Percentiles rank a stretch among this genome's conserved stretches.
Conservation (phyloP, 169 alveolate genomes). For the Miamiensis avidus region DNA sequence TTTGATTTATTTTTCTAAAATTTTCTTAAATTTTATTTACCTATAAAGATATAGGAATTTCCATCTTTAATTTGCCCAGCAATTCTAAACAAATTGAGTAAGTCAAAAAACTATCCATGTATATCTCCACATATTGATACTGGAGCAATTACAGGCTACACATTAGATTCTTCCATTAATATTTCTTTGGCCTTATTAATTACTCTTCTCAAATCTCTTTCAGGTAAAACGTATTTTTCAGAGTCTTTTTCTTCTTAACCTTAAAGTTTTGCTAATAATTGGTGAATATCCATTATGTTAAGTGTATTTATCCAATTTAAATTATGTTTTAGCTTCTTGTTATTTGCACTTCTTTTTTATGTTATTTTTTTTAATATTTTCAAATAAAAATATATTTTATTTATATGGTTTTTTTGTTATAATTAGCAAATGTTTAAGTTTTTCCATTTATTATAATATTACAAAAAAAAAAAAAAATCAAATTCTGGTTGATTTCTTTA, state of each 20-base stretch:
- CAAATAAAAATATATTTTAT: too few relatives aligned
- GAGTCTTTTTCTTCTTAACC: constrained; percentile 15
- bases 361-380: too few relatives aligned
- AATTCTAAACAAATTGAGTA: constrained; percentile 64
- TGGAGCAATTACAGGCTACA: constrained; percentile 80
- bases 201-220: constrained; percentile 64
- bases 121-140: constrained; percentile 85
- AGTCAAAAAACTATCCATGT: constrained; percentile 81
- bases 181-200: constrained; percentile 78
- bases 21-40: neutral
- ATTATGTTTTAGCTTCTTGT: too few relatives aligned
- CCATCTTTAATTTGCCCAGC: constrained; percentile 77
- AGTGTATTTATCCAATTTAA: neutral
- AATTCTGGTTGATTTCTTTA: too few relatives aligned
- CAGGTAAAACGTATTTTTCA: constrained; percentile 66
- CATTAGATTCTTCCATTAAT: constrained; percentile 79
- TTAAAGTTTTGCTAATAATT: constrained; percentile 38
- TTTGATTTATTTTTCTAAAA: neutral
- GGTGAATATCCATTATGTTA: constrained; percentile 5
- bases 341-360: too few relatives aligned
- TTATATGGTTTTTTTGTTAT: too few relatives aligned
- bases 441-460: too few relatives aligned
- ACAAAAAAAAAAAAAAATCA: too few relatives aligned
- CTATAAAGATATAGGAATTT: constrained; percentile 26
- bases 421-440: too few relatives aligned